Conservation (phyloP, 768 basidiomycete genomes). For the Leccinum disarticulatum region DNA sequence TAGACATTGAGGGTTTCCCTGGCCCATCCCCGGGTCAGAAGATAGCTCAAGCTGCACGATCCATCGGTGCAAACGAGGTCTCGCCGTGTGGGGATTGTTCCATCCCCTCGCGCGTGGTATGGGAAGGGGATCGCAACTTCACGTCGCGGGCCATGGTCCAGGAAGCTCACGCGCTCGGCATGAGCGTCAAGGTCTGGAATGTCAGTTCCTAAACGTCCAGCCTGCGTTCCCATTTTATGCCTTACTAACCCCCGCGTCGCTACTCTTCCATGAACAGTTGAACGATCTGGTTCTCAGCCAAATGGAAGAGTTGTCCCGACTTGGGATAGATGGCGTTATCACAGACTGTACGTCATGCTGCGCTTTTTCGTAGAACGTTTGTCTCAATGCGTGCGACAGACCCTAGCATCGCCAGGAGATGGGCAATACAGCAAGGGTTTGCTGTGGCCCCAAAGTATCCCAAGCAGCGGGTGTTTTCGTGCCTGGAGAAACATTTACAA, state of each 20-base stretch:
- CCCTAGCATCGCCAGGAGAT: constrained; percentile 56
- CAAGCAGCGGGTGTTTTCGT: constrained; percentile 58
- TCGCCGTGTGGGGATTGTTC: constrained; percentile 53
- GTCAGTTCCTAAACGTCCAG: constrained; percentile 37
- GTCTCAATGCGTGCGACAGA: constrained; percentile 30
- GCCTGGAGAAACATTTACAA: constrained; percentile 49
- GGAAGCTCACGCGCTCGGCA: constrained; percentile 59
- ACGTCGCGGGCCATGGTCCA: constrained; percentile 69
- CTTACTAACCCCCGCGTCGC: neutral
- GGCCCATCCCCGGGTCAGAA: constrained; percentile 57
- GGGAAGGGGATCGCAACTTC: constrained; percentile 50
- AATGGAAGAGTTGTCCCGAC: constrained; percentile 57
- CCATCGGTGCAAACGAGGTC: constrained; percentile 62
- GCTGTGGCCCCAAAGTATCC: constrained; percentile 57
- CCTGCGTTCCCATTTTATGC: neutral
- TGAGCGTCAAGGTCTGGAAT: constrained; percentile 74
- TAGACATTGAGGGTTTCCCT: constrained; percentile 60
- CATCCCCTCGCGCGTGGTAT: constrained; percentile 44
- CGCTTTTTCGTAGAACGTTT: neutral
- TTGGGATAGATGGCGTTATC: constrained; percentile 75
- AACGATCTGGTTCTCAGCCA: constrained; percentile 51
- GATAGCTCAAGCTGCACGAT: constrained; percentile 67
- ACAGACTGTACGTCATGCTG: constrained; percentile 52
- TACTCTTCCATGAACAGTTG: constrained; percentile 39
- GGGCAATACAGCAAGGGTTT: constrained; percentile 52